phyloP scores from a whole-genome alignment of 371 early-diverging fungal species.

The Circinella minor region DNA sequence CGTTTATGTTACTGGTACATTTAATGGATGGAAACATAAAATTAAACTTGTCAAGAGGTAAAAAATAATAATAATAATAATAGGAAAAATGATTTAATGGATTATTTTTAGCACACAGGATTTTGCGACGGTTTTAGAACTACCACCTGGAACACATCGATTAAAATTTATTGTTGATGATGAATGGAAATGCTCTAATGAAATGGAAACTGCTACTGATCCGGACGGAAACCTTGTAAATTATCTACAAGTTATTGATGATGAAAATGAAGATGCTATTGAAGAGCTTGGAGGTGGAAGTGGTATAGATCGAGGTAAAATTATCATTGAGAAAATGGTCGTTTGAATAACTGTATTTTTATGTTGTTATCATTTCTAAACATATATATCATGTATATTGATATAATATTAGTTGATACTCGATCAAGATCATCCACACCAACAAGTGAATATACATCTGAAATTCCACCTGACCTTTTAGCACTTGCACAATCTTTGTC shows the following conservation, averaged over 20 bases:
- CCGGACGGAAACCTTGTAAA: slow-evolving; percentile 95
- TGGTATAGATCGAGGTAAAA: slow-evolving; percentile 29
- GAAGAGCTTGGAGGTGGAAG: slow-evolving; percentile 50
- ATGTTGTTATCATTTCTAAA: no score
- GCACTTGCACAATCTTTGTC: slow-evolving; percentile 26
- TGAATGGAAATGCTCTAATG: slow-evolving; percentile 95
- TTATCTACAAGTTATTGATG: slow-evolving; percentile 83
- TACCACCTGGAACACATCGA: slow-evolving; percentile 93
- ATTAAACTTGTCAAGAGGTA: slow-evolving; percentile 84
- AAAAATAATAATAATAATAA: neutral
- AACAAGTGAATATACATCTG: slow-evolving; percentile 64
- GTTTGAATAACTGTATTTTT: no score
- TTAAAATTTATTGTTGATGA: slow-evolving; percentile 98
- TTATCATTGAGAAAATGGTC: neutral
- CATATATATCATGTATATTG: neutral
- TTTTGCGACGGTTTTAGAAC: slow-evolving; percentile 83
- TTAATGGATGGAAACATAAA: slow-evolving; percentile 96
- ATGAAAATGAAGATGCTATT: slow-evolving; percentile 45
- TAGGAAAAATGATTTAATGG: no score
- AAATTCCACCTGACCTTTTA: slow-evolving; percentile 65
- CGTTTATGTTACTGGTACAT: slow-evolving; percentile 96
- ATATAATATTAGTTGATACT: neutral
- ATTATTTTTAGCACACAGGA: slow-evolving; percentile 62
- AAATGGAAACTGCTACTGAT: slow-evolving; percentile 90
- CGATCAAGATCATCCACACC: slow-evolving; percentile 52